A percentile compares a stretch with the other conserved stretches of the same genome.
phyloP scores from a whole-genome alignment of 2,329 filamentous ascomycete species.

The Leptoxyphium fumago region DNA sequence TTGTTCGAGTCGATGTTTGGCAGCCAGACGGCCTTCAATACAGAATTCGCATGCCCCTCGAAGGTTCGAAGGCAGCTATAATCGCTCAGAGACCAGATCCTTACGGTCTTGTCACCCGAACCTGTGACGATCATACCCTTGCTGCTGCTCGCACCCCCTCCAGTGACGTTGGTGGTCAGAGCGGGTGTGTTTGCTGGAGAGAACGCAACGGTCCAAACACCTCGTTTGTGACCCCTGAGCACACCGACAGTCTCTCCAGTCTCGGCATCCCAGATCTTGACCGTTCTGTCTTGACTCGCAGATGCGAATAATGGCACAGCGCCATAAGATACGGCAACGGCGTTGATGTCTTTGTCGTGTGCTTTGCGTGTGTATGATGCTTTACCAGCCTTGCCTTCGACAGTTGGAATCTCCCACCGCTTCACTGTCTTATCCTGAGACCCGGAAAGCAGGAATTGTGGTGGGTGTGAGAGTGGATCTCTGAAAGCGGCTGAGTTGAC shows the following conservation, averaged over 20 bases:
- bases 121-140: constrained; percentile 79
- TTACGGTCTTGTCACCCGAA: constrained; percentile 89
- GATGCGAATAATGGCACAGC: constrained; percentile 75
- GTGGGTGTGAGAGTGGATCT: constrained; percentile 65
- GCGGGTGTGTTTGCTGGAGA: constrained; percentile 63
- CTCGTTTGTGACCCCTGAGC: constrained; percentile 78
- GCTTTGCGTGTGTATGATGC: constrained; percentile 83
- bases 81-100: constrained; percentile 84
- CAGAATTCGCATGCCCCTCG: constrained; percentile 90
- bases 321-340: constrained; percentile 57
- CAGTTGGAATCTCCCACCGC: constrained; percentile 59
- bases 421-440: constrained; percentile 95
- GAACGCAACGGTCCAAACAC: constrained; percentile 92
- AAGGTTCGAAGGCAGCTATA: constrained; percentile 89
- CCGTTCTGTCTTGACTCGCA: constrained; percentile 87
- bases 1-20: constrained; percentile 29
- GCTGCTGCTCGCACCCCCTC: constrained; percentile 44
- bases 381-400: constrained; percentile 36
- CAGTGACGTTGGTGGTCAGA: constrained; percentile 56
- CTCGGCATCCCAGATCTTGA: constrained; percentile 89
- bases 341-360: constrained; percentile 98
- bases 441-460: constrained; percentile 73
- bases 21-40: constrained; percentile 87
- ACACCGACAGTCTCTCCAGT: constrained; percentile 87
- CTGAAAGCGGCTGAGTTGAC: constrained; percentile 54